Base-by-base conservation (phyloP, 805 yeast species). In the Candida maris region DNA sequence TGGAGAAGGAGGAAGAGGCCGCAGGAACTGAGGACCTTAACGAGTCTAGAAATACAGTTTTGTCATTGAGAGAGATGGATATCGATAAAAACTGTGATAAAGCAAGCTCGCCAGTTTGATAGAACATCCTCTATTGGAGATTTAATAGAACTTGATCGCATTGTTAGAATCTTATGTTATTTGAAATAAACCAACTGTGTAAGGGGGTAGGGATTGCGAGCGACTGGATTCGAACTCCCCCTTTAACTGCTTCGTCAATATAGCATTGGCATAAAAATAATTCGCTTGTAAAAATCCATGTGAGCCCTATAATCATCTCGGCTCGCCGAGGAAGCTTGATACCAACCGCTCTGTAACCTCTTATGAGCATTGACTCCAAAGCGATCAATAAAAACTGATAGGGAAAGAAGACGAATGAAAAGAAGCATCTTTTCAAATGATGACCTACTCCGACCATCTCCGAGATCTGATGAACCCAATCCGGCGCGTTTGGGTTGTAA, bases 371-470 rank as follows among this genome's bases (percentile, higher is more conserved):
- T 7, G 37, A 6, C 32, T 46, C 51, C 15, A 45, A 14, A 1
- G 34, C 8, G 6, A 46, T 45, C 12, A 45, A 12, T 3, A 44
- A 6, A 15, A 32, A 21, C 22, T 47, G 51, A 30, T 36, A 37
- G 3, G 49, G 49, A 27, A 47, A 47, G n/a, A 45, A 38, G 4
- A 27, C 8, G 31, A 47, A 47, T 5, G 51, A 45, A 16, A 38
- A 42, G 25, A 47, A 45, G 27, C 45, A 44, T 22, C 41, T 37
- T 3, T 37, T 39, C 1, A 27, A 13, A 27, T 18, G 19, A 12
- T 37, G 9, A 20, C 16, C 27, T 17, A 21, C 31, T 5, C 32
- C 34, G 9, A 24, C 19, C 2, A 34, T 10, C 16, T 14, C 16
- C 29, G 9, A 9, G 10, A 26, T 9, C 7, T 29, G 27, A 6